These are phyloP conservation scores for Harringtonia aguacate DNA, from an alignment of 2,329 filamentous ascomycete species.

Conservation along the genomic window DNA sequence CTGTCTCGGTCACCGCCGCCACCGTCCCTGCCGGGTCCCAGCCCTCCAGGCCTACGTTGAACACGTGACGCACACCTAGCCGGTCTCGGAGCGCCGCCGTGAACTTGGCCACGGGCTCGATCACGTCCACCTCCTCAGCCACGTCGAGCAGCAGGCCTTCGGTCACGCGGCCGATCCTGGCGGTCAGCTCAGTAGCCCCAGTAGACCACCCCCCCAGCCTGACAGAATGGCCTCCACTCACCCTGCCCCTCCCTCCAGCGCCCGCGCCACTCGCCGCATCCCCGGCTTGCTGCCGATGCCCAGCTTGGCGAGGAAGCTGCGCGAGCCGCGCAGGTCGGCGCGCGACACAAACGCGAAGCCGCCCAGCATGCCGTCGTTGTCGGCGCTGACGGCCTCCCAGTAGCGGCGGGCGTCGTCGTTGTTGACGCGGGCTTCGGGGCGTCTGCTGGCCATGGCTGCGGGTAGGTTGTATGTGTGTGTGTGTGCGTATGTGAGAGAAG, in stretches of 20 bases:
- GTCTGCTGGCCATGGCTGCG: too few species aligned
- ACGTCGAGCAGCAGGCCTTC: constrained; percentile 62
- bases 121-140: constrained; percentile 63
- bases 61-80: constrained; percentile 51
- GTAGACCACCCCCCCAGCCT: not conserved
- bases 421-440: constrained; percentile 23
- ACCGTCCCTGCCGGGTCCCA: constrained; percentile 42
- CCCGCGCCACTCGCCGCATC: constrained; percentile 16
- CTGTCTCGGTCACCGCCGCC: too few species aligned
- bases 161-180: constrained; percentile 73
- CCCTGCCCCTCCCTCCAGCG: constrained; percentile 31
- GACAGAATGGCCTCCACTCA: constrained; percentile 13
- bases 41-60: constrained; percentile 62
- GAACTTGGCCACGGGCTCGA: constrained; percentile 80
- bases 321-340: constrained; percentile 60
- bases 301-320: constrained; percentile 61
- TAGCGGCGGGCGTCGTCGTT: constrained; percentile 28
- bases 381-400: constrained; percentile 34
- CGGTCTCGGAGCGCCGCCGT: constrained; percentile 49
- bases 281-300: constrained; percentile 30
- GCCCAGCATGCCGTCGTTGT: constrained; percentile 67
- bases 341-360: constrained; percentile 55
- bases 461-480: too few species aligned
- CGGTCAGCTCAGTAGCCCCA: not conserved
- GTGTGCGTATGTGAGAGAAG: too few species aligned